Conservation (phyloP, 768 basidiomycete species). For the Steccherinum ochraceum region DNA sequence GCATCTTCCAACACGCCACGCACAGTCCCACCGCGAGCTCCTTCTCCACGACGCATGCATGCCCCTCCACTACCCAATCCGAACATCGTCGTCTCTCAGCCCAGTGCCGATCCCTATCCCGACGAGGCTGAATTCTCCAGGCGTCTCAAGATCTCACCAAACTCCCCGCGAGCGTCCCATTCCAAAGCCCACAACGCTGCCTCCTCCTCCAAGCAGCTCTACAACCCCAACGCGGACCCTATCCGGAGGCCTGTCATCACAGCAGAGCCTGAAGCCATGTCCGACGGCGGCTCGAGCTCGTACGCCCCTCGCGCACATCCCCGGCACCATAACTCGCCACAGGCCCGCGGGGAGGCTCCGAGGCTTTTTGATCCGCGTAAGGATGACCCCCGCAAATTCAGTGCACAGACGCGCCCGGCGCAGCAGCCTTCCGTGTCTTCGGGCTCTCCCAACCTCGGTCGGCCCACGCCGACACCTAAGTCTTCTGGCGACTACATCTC, state of each 20-base stretch:
- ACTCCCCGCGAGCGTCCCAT: constrained; percentile 32
- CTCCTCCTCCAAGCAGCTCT: constrained; percentile 44
- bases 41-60: constrained; percentile 20
- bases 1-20: constrained; percentile 22
- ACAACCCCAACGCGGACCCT: constrained; percentile 66
- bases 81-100: constrained; percentile 29
- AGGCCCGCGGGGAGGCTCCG: constrained; percentile 24
- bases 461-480: constrained; percentile 49
- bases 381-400: constrained; percentile 87
- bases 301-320: constrained; percentile 32
- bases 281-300: constrained; percentile 51
- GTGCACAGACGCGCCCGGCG: constrained; percentile 43
- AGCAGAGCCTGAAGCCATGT: constrained; percentile 59
- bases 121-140: constrained; percentile 73
- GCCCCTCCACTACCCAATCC: constrained; percentile 15
- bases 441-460: constrained; percentile 16
- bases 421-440: constrained; percentile 15
- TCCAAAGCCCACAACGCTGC: constrained; percentile 16
- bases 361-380: constrained; percentile 82
- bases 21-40: constrained; percentile 28
- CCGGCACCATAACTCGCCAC: constrained; percentile 25
- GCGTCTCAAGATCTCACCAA: constrained; percentile 57
- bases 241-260: constrained; percentile 47
- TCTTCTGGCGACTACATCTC: constrained; percentile 67
- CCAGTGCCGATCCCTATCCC: constrained; percentile 43